Conservation (phyloP, 1,284 basidiomycete genomes). For the Mycosarcoma maydis region DNA sequence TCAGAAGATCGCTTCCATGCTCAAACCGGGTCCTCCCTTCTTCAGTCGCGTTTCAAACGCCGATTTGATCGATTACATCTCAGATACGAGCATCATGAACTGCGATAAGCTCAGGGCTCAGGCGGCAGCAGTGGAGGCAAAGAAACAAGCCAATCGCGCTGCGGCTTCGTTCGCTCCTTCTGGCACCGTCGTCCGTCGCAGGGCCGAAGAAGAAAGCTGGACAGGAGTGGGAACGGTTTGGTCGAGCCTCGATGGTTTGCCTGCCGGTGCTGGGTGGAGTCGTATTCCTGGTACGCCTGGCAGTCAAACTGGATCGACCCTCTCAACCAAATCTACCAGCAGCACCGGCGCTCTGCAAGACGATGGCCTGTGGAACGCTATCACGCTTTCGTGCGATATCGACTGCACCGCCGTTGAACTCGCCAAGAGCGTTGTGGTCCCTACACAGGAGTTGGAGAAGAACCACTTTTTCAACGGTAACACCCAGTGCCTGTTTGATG, state of each 20-base stretch:
- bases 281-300: conserved; percentile 37
- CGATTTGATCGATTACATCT: conserved; percentile 53
- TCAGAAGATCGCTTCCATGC: conserved; percentile 56
- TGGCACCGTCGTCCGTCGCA: conserved; percentile 28
- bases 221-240: conserved; percentile 54
- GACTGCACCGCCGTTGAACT: conserved; percentile 43
- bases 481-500: conserved; percentile 31
- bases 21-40: conserved; percentile 59
- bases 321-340: conserved; percentile 9
- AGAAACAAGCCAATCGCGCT: conserved; percentile 25
- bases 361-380: conserved; percentile 56
- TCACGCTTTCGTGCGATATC: conserved; percentile 50
- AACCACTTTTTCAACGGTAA: conserved; percentile 56
- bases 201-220: conserved; percentile 42
- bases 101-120: conserved; percentile 39
- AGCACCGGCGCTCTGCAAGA: conserved; percentile 28
- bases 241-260: conserved; percentile 45
- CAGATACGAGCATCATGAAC: conserved; percentile 54
- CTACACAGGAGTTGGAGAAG: conserved; percentile 44
- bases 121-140: conserved; percentile 16
- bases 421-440: conserved; percentile 49
- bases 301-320: conserved; percentile 6
- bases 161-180: conserved; percentile 20
- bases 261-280: conserved; percentile 39
- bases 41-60: conserved; percentile 54